Conservation (phyloP, 169 alveolate species). For the Cystoisospora suis region DNA sequence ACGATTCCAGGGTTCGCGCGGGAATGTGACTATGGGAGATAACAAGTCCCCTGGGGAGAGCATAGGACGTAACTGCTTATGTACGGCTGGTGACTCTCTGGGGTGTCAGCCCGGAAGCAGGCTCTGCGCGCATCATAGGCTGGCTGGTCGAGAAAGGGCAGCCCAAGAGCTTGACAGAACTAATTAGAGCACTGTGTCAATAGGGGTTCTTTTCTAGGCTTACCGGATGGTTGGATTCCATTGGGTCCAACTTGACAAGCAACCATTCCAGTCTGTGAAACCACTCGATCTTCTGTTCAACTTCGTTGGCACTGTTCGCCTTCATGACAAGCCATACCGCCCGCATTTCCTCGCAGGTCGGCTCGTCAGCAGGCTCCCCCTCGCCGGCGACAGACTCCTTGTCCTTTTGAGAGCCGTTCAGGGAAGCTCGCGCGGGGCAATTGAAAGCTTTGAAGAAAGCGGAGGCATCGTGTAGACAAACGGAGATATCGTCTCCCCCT, state of each 20-base stretch:
- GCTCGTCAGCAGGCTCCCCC: not conserved
- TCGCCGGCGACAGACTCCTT: not conserved
- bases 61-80: too few relatives aligned
- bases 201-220: too few relatives aligned
- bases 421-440: not conserved
- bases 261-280: conserved; percentile 33
- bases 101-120: too few relatives aligned
- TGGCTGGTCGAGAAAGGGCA: too few relatives aligned
- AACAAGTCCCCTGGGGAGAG: too few relatives aligned
- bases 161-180: too few relatives aligned
- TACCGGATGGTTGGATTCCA: conserved; percentile 37
- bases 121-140: too few relatives aligned
- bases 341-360: conserved; percentile 1
- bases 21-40: too few relatives aligned
- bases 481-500: not conserved
- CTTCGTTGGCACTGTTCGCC: not conserved
- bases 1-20: too few relatives aligned
- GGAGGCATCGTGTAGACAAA: not conserved
- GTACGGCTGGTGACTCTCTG: too few relatives aligned
- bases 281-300: conserved; percentile 21
- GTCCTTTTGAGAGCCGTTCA: not conserved
- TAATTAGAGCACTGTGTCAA: too few relatives aligned
- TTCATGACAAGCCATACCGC: conserved; percentile 43
- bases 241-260: conserved; percentile 21
- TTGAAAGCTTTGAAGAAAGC: conserved; percentile 5